These are phyloP conservation scores for Lachancea sp. DNA, from an alignment of 805 yeast species.

Conservation along the genomic window DNA sequence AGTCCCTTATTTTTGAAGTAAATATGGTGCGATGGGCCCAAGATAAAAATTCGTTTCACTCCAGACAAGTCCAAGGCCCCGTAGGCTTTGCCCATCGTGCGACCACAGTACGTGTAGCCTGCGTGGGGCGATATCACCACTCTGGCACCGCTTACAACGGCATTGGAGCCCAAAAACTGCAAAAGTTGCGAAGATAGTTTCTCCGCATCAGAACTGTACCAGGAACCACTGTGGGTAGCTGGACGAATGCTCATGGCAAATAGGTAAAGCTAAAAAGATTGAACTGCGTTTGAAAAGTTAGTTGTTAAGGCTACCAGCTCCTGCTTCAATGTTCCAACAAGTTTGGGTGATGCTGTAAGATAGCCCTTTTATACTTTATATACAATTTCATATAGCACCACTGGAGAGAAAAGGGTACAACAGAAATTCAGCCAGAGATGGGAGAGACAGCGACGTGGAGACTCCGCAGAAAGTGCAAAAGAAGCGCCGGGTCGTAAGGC, in stretches of 20 bases:
- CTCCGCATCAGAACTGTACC: constrained; percentile 57
- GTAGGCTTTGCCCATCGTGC: constrained; percentile 70
- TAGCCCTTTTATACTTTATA: not conserved
- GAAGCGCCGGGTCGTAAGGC: not conserved
- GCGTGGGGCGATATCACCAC: constrained; percentile 59
- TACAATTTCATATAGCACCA: constrained; percentile 2
- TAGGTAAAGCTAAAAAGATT: not conserved
- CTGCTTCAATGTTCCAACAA: not conserved
- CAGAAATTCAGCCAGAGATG: not conserved
- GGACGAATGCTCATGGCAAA: constrained; percentile 35
- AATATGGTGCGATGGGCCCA: constrained; percentile 93
- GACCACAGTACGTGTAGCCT: constrained; percentile 80
- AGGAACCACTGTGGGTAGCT: constrained; percentile 86
- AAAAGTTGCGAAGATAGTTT: constrained; percentile 47
- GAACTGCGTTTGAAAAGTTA: not conserved
- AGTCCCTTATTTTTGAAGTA: constrained; percentile 60
- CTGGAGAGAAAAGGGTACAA: not conserved
- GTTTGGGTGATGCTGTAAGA: not conserved
- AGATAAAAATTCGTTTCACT: constrained; percentile 59
- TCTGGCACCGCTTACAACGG: constrained; percentile 33
- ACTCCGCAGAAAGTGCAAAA: not conserved
- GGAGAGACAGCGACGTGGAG: not conserved
- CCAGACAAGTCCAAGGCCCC: constrained; percentile 52
- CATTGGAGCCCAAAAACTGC: constrained; percentile 33
- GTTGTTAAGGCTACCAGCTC: not conserved